phyloP scores from a whole-genome alignment of 768 basidiomycete genomes.

The Cyclocybe cylindracea region DNA sequence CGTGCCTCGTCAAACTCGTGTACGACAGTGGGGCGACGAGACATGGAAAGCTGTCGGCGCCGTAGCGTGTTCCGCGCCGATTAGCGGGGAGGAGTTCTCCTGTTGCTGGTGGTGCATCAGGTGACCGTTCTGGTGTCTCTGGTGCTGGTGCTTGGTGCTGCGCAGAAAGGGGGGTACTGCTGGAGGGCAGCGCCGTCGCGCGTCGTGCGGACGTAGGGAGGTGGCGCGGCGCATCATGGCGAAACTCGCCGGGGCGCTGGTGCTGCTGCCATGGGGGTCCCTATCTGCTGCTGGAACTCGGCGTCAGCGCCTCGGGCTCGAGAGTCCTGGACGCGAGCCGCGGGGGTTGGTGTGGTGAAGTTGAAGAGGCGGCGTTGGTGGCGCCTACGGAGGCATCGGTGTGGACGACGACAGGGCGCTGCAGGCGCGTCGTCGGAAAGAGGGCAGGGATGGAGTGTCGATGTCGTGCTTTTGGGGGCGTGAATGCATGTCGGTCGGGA shows the following conservation, averaged over 20 bases:
- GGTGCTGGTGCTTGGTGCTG: constrained; percentile 41
- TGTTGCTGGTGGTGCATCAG: constrained; percentile 30
- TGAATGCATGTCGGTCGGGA: constrained; percentile 45
- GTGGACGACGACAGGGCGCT: constrained; percentile 42
- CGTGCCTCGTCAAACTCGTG: constrained; percentile 47
- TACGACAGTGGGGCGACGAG: constrained; percentile 43
- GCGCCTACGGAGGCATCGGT: constrained; percentile 30
- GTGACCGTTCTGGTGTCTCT: constrained; percentile 21
- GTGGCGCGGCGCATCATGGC: constrained; percentile 64
- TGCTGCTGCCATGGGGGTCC: constrained; percentile 18
- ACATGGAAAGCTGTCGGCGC: constrained; percentile 38
- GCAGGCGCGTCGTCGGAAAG: constrained; percentile 46
- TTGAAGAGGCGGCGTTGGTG: constrained; percentile 29
- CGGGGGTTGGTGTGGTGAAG: constrained; percentile 29
- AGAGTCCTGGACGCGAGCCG: constrained; percentile 72
- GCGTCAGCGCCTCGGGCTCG: constrained; percentile 46
- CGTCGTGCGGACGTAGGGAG: constrained; percentile 77
- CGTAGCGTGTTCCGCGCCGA: constrained; percentile 17
- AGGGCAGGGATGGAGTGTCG: constrained; percentile 52
- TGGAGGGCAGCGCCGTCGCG: constrained; percentile 38
- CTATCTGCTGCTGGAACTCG: constrained; percentile 19
- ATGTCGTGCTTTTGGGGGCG: constrained; percentile 25
- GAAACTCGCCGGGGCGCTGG: constrained; percentile 44
- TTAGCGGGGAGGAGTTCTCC: constrained; percentile 30
- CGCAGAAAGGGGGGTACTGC: constrained; percentile 42